phyloP scores from a whole-genome alignment of 2,329 filamentous ascomycete species.

The Botrytis pseudocinerea region DNA sequence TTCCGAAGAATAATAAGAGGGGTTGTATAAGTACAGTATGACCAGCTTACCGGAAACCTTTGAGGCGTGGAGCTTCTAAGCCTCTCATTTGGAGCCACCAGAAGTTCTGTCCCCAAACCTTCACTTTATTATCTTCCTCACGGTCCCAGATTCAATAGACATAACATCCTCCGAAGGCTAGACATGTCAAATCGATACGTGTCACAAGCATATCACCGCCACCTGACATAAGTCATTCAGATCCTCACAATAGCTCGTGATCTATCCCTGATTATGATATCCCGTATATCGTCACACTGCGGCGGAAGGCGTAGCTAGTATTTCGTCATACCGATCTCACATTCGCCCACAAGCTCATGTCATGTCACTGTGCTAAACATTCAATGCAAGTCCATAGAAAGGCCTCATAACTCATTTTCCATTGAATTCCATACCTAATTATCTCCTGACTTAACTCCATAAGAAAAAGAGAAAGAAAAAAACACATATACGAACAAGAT shows the following conservation, averaged over 20 bases:
- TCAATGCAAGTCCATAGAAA: background rate
- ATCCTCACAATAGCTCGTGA: background rate
- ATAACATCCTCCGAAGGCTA: background rate
- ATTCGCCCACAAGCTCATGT: background rate
- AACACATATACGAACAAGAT: background rate
- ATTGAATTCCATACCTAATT: background rate
- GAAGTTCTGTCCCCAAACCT: background rate
- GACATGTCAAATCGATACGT: background rate
- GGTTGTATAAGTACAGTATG: background rate
- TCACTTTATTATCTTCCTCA: background rate
- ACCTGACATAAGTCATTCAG: background rate
- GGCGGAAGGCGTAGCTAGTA: background rate
- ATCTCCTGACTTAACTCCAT: constrained; percentile 1
- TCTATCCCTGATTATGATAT: background rate
- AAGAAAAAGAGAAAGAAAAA: background rate
- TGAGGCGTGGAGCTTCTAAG: background rate
- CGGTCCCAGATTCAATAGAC: background rate
- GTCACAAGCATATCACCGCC: background rate
- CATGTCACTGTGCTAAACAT: background rate
- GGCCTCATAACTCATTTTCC: background rate
- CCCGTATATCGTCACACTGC: background rate
- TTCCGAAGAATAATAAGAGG: background rate
- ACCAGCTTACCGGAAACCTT: background rate
- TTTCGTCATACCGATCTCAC: background rate
- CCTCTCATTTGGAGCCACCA: background rate